Evolutionary conservation across 83 land plant species (phyloP).

Genomic region (Picea engelmannii): DNA sequence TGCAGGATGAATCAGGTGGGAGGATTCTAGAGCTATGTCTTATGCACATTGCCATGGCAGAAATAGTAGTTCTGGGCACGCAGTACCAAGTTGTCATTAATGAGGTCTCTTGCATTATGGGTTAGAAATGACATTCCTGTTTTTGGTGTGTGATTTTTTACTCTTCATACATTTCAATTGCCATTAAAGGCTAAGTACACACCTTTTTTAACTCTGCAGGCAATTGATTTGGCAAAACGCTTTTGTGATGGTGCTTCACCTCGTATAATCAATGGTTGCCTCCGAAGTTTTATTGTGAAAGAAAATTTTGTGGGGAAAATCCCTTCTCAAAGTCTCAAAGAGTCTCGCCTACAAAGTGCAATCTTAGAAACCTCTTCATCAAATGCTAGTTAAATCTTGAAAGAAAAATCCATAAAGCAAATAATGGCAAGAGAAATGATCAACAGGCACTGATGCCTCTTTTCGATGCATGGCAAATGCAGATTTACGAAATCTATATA

Average conservation of each 20-base stretch:
- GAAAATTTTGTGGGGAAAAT: background rate
- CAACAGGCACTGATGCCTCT: background rate
- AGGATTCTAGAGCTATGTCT: constrained; percentile 68
- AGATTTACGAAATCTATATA: background rate
- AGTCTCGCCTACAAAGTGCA: background rate
- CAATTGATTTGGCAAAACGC: constrained; percentile 78
- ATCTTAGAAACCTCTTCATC: background rate
- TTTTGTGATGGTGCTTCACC: constrained; percentile 84
- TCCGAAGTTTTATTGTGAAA: constrained; percentile 51
- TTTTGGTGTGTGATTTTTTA: background rate
- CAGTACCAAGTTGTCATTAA: constrained; percentile 72
- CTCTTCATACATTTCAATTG: background rate
- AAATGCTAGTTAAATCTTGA: background rate
- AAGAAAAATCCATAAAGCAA: background rate
- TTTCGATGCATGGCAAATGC: background rate
- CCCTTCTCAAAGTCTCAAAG: background rate
- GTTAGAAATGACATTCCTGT: background rate
- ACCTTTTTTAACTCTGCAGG: constrained; percentile 29
- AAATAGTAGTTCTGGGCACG: constrained; percentile 55
- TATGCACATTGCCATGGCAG: constrained; percentile 78
- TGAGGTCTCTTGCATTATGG: constrained; percentile 44
- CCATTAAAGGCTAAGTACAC: background rate
- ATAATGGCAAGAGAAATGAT: background rate
- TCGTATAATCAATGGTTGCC: constrained; percentile 71
- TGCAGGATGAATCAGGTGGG: constrained; percentile 60